Percentiles rank a stretch among this genome's conserved stretches.
These are phyloP conservation scores for Phytophthora hibernalis DNA, from an alignment of 352 stramenopile genomes.

Conservation along the genomic window DNA sequence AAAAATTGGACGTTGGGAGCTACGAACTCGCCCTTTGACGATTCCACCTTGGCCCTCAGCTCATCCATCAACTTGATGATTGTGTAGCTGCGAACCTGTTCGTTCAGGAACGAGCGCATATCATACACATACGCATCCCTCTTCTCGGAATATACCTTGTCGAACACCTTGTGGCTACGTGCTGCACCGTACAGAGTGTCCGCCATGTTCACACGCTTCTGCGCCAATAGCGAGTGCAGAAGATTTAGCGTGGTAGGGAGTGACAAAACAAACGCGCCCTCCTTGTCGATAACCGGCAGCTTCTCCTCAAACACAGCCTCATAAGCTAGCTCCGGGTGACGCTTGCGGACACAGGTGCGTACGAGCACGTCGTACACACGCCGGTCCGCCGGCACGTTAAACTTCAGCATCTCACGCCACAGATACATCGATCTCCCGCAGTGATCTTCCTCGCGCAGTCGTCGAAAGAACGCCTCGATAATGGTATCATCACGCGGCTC, in stretches of 20 bases:
- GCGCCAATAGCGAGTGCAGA: constrained; percentile 74
- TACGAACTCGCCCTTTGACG: constrained; percentile 40
- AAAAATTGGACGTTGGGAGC: constrained; percentile 76
- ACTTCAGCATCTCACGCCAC: constrained; percentile 87
- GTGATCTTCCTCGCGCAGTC: constrained; percentile 87
- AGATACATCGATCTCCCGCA: constrained; percentile 86
- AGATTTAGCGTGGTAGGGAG: constrained; percentile 68
- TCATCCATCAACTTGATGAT: constrained; percentile 66
- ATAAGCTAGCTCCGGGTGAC: constrained; percentile 81
- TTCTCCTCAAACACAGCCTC: constrained; percentile 76
- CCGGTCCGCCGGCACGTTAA: constrained; percentile 66
- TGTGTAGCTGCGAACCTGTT: constrained; percentile 68
- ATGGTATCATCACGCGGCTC: constrained; percentile 71
- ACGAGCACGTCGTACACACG: constrained; percentile 84
- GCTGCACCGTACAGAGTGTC: constrained; percentile 71
- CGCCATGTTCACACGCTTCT: constrained; percentile 70
- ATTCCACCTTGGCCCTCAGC: constrained; percentile 55
- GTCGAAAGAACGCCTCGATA: constrained; percentile 85
- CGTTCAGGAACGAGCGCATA: constrained; percentile 61
- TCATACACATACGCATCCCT: constrained; percentile 65
- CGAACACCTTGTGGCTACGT: constrained; percentile 57
- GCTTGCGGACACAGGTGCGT: constrained; percentile 85
- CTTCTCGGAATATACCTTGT: constrained; percentile 58
- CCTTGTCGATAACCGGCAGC: constrained; percentile 52
- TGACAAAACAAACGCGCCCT: constrained; percentile 69